Evolutionary conservation across 1,139 yeast species (phyloP), one percentile per base, ranked within the genome.

Genomic region (Blastobotrys aristatus): DNA sequence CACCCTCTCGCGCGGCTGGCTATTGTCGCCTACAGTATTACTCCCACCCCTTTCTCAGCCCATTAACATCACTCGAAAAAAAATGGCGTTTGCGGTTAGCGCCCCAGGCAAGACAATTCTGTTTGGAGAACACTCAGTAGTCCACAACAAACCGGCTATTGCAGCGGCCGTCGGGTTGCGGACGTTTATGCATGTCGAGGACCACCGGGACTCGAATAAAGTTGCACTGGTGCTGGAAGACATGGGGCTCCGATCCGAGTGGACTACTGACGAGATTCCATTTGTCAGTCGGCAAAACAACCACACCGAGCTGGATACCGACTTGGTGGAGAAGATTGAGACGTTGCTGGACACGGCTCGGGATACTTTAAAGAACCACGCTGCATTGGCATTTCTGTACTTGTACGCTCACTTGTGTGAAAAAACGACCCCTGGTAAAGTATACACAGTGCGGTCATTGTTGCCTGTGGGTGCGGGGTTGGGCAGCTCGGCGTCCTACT

Each of bases 51-150:
- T n/a, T n/a, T n/a, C n/a, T 27, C 11, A 11, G 31, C 11, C 31
- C 31, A 27, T 27, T 11, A 30, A 30, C 17, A 30, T 16, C 3
- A 6, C 22, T 21, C 8, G 16, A 14, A 13, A 34, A 4, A 21
- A 37, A 21, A 37, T 30, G 44, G 29, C 24, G 11, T 45, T 40
- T 36, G 37, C 35, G 24, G 44, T 41, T 13, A 45, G 48, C 30
- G 95, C 99, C 1, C 98, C 99, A 0, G 99, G 97, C 6, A 92
- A 94, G 63, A 96, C 89, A 37, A 94, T 92, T 57, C 75, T 94
- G 40, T 94, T 89, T 63, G 99, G 99, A 21, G 98, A 92, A 63
- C 99, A 92, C 63, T 87, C 97, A 2, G 97, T 95, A 2, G 99
- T 92, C 1, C 87, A 86, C 63, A 82, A 87, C 47, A 86, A 86